These are phyloP conservation scores for Sugiyamaella grinbergsii DNA, from an alignment of 1,139 yeast genomes.

Conservation along the genomic window DNA sequence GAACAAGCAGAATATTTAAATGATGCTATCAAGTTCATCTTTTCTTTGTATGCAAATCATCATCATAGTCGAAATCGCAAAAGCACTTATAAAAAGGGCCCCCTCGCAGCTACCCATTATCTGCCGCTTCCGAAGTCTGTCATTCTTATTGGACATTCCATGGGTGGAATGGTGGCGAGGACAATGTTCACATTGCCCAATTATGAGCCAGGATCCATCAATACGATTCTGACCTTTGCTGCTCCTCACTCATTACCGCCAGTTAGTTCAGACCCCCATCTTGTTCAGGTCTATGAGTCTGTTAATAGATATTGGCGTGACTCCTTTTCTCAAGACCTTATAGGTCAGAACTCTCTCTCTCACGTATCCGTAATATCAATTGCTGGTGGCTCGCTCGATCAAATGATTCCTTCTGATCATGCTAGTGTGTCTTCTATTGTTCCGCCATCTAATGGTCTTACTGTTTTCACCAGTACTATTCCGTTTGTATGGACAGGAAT, in stretches of 20 bases:
- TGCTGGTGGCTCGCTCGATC: slow-evolving; percentile 75
- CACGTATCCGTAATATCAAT: slow-evolving; percentile 52
- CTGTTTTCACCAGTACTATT: slow-evolving; percentile 77
- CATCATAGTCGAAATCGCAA: slow-evolving; percentile 25
- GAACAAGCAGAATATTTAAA: slow-evolving; percentile 94
- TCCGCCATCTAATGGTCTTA: slow-evolving; percentile 70
- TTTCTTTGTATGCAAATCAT: slow-evolving; percentile 58
- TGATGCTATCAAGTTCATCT: slow-evolving; percentile 78
- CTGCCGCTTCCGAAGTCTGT: slow-evolving; percentile 53
- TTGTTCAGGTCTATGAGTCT: slow-evolving; percentile 64
- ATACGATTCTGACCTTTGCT: slow-evolving; percentile 72
- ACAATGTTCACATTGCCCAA: slow-evolving; percentile 74
- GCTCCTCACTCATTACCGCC: slow-evolving; percentile 88
- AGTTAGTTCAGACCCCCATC: slow-evolving; percentile 80
- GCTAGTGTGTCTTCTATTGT: slow-evolving; percentile 65
- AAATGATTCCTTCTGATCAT: slow-evolving; percentile 78
- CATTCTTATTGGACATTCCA: slow-evolving; percentile 69
- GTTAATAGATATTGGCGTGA: slow-evolving; percentile 68
- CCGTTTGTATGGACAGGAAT: slow-evolving; percentile 86
- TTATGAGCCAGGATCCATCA: slow-evolving; percentile 63
- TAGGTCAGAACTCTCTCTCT: slow-evolving; percentile 39
- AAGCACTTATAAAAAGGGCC: not conserved
- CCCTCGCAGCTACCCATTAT: not conserved
- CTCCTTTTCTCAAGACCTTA: slow-evolving; percentile 37
- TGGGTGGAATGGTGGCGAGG: slow-evolving; percentile 85